These are phyloP conservation scores for Nigrograna mackinnonii DNA, from an alignment of 2,329 filamentous ascomycete species.

Conservation along the genomic window DNA sequence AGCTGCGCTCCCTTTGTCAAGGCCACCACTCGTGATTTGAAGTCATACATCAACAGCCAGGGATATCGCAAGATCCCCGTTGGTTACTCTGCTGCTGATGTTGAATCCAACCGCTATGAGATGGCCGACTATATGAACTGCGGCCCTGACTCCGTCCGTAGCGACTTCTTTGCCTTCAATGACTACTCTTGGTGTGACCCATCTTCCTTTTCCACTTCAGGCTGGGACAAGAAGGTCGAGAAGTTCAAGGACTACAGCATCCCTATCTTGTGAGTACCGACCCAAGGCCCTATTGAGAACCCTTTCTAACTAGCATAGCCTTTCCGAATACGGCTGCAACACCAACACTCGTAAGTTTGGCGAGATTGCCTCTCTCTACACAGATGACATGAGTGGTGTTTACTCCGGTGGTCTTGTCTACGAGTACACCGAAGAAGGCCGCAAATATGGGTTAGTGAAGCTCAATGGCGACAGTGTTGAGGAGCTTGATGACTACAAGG, in stretches of 20 bases:
- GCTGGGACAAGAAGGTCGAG: constrained; percentile 87
- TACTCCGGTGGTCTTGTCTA: constrained; percentile 97
- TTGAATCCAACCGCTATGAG: constrained; percentile 81
- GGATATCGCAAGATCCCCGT: constrained; percentile 71
- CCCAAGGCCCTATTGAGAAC: not conserved
- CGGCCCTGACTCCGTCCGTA: constrained; percentile 78
- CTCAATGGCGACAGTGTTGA: constrained; percentile 60
- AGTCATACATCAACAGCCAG: constrained; percentile 77
- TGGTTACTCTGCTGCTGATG: constrained; percentile 84
- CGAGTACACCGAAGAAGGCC: constrained; percentile 77
- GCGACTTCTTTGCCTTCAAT: constrained; percentile 89
- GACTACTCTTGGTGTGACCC: constrained; percentile 86
- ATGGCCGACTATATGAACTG: constrained; percentile 95
- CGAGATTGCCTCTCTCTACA: constrained; percentile 81
- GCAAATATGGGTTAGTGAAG: constrained; percentile 78
- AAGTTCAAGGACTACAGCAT: constrained; percentile 86
- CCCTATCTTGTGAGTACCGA: constrained; percentile 68
- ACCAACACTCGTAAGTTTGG: constrained; percentile 80
- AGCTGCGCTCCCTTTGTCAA: constrained; percentile 69
- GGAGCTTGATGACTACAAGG: constrained; percentile 65
- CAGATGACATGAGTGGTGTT: constrained; percentile 77
- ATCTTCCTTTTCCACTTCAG: constrained; percentile 69
- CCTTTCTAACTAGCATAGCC: constrained; percentile 44
- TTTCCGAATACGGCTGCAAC: constrained; percentile 93
- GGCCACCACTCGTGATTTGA: constrained; percentile 78